Evolutionary conservation across 805 yeast species (phyloP), one percentile per base, ranked within the genome.

Genomic region (Candida lessepsii): DNA sequence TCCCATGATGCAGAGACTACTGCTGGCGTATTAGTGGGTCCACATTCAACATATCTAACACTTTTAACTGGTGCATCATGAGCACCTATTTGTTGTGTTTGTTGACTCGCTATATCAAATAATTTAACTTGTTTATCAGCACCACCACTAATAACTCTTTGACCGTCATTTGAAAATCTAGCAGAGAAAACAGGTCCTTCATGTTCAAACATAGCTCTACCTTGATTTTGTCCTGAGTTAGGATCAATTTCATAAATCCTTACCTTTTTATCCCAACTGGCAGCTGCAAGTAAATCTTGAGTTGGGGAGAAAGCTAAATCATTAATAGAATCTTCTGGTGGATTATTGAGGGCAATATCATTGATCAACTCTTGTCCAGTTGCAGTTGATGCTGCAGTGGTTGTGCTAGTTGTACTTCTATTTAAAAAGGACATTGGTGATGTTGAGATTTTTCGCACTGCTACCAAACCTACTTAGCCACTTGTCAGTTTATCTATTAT

Each of bases 1-100:
- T 93, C 99, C 97, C 97, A 93, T 5, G 96, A 87, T 6, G 96
- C 96, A 31, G 90, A 79, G 3, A 89, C 97, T 19, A 91, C 79
- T 48, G 86, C 86, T 29, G 78, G 88, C 1, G 88, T 77, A 52
- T 85, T 86, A 7, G 81, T 70, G n/a, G 90, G 88, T 0, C 95
- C 96, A 57, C 90, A 83, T 46, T 82, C 83, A 9, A 87, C 96
- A 46, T 76, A 80, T 40, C 95, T 70, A 16, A 91, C 85, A 10
- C 76, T 60, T 41, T 75, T 77, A 3, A 93, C 95, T 0, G 96
- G 75, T 3, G 82, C 87, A 57, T 83, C 87, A 63, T 93, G 98
- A 4, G 73, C 74, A 9, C 97, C 98, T 34, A 93, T 75, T 50
- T 87, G 95, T 53, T 81, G 86, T 5, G 81, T 62, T 61, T 89